Evolutionary conservation across 768 basidiomycete species (phyloP), one percentile per base, ranked within the genome.

Genomic region (Phaffia tasmanica): DNA sequence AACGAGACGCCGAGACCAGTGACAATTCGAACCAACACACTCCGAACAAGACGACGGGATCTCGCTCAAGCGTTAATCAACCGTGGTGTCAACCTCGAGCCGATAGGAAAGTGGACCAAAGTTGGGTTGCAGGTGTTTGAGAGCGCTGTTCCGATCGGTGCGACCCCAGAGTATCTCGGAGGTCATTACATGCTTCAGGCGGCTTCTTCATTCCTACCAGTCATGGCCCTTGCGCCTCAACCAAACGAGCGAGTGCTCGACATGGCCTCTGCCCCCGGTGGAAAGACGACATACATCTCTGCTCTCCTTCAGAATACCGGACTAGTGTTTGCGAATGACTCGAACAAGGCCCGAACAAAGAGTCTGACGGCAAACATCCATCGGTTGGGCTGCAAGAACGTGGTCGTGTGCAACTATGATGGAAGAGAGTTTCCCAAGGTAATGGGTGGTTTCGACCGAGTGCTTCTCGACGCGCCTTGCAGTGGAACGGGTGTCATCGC

Each of bases 121-220:
- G 93, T 97, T 70, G 95, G 95, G 19, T 81, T 99, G n/a, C 95
- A 98, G 76, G 87, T 99, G 3, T 98, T 98, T 75, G 94, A 97
- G 78, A 89, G 88, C 70, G 85, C 83, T 69, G 92, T 99, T 1
- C 95, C 95, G 0, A 89, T 99, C 69, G 94, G 89, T 83, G 95
- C 95, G 7, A 98, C 95, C 1, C 95, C 95, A 15, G 95, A 99
- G 79, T 99, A 99, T 77, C 84, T 99, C 49, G 92, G 95, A 0
- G 95, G 95, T 2, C 93, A 99, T 75, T 99, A 99, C 78, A 98
- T 99, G 89, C 87, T 98, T 29, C 95, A 99, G 80, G 90, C 95
- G 7, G 95, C 95, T 15, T 94, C 92, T 6, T 98, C 95, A 0
- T 97, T 99, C 82, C 83, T 99, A n/a, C 95, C 95, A 63, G 95